These are phyloP conservation scores for Urochloa ruziziensis DNA, from an alignment of 176 grass and related monocot genomes.

Conservation along the genomic window DNA sequence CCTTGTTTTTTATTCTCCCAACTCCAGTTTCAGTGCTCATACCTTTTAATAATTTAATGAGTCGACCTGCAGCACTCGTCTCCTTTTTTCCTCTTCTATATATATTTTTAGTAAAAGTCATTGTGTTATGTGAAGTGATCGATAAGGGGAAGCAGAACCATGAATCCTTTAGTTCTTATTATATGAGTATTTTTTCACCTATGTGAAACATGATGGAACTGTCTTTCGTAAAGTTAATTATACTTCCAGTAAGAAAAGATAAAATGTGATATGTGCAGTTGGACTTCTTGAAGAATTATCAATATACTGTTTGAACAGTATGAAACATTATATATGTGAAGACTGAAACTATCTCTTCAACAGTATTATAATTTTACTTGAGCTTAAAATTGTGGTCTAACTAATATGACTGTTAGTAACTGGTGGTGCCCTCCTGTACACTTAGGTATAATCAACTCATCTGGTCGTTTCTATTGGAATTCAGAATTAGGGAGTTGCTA, in stretches of 20 bases:
- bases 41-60: conserved; percentile 17
- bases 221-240: not conserved
- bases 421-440: not conserved
- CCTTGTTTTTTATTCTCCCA: not conserved
- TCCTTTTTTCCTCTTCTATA: not conserved
- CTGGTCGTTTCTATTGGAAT: not conserved
- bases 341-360: not conserved
- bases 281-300: not conserved
- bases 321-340: not conserved
- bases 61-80: conserved; percentile 8
- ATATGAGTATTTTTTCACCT: not conserved
- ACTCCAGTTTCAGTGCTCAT: conserved; percentile 26
- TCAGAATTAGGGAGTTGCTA: not conserved
- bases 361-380: not conserved
- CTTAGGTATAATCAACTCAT: not conserved
- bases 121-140: not conserved
- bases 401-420: not conserved
- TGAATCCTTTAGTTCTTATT: not conserved
- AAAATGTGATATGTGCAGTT: not conserved
- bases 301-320: not conserved
- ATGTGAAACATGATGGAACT: not conserved
- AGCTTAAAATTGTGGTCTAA: not conserved
- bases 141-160: not conserved
- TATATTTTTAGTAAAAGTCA: not conserved
- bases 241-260: not conserved